Evolutionary conservation across 805 yeast genomes (phyloP), one percentile per base, ranked within the genome.

Genomic region (Candida ortonii): DNA sequence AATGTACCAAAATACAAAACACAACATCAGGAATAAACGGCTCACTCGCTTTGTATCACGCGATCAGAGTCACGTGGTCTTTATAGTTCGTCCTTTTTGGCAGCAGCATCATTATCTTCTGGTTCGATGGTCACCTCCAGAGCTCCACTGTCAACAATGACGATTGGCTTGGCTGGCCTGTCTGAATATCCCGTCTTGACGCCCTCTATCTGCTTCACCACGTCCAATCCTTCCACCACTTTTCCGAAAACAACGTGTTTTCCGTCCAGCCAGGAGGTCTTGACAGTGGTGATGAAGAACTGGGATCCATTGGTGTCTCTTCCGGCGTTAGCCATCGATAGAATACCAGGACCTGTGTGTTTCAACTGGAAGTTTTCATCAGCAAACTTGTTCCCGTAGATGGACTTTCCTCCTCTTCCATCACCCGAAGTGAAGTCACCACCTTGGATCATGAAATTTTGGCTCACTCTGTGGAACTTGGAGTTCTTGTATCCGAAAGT

Each of bases 231-330:
- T 38, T 82, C 88, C 12, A 87, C 39, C 36, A 93, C 96, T 66
- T 87, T 86, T 47, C 98, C 98, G 55, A 93, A 93, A 25, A 93
- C 98, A 57, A 93, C 98, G 64, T 93, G 98, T 51, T 70, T 78
- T 46, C 94, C 93, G 57, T 93, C 87, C 57, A 93, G 76, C 97
- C 98, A 93, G 31, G 81, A 67, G 37, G 96, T 86, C 22, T 76
- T 73, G 15, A 84, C 96, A 17, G 97, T 89, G 55, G 96, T 88
- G 67, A 93, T 83, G 73, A 89, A 89, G 61, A 89, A 89, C 65
- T 88, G 97, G 22, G 96, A 87, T 14, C 96, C 96, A 60, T 88
- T 88, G 63, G 89, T 81, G 64, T 81, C 69, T 44, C 58, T 75
- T 47, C 90, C 90, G 20, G 87, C 80, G 52, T 82, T 82, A 49